Conservation (phyloP, 768 basidiomycete genomes). For the Piloderma croceum region DNA sequence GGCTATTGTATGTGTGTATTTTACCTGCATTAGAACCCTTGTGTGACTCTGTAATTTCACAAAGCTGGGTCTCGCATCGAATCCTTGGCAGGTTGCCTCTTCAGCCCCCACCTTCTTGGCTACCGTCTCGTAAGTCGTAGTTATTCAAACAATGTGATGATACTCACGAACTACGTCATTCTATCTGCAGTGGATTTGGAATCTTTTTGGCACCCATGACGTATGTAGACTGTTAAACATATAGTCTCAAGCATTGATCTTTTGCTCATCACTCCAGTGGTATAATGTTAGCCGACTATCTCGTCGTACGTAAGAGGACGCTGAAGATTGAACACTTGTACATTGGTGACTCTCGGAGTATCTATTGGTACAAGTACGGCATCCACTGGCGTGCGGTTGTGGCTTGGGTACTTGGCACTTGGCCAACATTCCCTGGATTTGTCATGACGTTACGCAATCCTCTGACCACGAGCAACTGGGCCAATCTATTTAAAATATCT, state of each 20-base stretch:
- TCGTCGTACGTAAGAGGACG: slow-evolving; percentile 1
- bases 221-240: neutral
- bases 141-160: too few relatives aligned
- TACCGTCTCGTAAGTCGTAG: too few relatives aligned
- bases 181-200: neutral
- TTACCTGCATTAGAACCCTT: neutral
- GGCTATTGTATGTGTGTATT: neutral
- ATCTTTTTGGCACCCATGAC: neutral
- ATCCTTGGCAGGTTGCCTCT: neutral
- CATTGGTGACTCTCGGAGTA: neutral
- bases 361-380: slow-evolving; percentile 7
- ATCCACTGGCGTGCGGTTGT: slow-evolving; percentile 10
- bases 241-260: neutral
- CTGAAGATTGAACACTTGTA: neutral
- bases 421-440: slow-evolving; percentile 15
- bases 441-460: slow-evolving; percentile 13
- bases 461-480: slow-evolving; percentile 13
- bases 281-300: slow-evolving; percentile 2
- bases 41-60: neutral
- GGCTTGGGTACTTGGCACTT: slow-evolving; percentile 8
- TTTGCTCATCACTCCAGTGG: neutral
- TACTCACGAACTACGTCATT: too few relatives aligned
- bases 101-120: neutral
- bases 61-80: neutral
- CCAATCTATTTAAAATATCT: slow-evolving; percentile 14